A percentile compares a stretch with the other conserved stretches of the same genome.
Evolutionary conservation across 192 early-diverging fungal species (phyloP).

Genomic region (Phlyctochytrium arcticum): DNA sequence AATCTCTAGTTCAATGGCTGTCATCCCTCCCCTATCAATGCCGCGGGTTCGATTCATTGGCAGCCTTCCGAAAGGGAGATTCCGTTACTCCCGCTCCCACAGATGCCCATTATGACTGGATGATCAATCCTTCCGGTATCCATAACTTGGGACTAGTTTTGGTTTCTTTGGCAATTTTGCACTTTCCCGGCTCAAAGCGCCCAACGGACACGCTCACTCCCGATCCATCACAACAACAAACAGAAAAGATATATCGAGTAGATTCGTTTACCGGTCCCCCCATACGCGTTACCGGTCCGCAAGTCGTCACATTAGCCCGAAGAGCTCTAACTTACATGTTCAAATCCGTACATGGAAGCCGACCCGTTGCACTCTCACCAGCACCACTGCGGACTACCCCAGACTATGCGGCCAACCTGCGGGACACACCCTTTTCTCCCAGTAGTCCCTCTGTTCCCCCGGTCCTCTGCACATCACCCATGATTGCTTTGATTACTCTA

Average conservation of each 20-base stretch:
- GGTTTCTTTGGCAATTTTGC: background rate
- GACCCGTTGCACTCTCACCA: background rate
- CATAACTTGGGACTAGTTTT: background rate
- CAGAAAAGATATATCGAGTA: background rate
- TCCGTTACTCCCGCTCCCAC: background rate
- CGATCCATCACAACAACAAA: background rate
- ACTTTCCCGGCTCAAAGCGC: background rate
- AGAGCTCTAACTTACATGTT: background rate
- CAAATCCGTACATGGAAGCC: background rate
- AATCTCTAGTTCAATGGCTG: conserved; percentile 13
- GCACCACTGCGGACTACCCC: background rate
- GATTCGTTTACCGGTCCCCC: background rate
- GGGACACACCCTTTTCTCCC: background rate
- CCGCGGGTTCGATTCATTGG: conserved; percentile 6
- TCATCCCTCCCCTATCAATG: background rate
- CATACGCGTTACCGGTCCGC: background rate
- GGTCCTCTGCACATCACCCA: background rate
- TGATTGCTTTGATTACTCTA: background rate
- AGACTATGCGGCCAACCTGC: background rate
- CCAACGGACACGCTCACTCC: background rate
- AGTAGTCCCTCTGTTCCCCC: background rate
- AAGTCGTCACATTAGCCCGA: background rate
- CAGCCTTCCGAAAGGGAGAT: background rate
- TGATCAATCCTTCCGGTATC: background rate
- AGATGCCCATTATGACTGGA: background rate